Evolutionary conservation across 2,329 filamentous ascomycete genomes (phyloP).

Genomic region (Chrysoporthe cubensis): DNA sequence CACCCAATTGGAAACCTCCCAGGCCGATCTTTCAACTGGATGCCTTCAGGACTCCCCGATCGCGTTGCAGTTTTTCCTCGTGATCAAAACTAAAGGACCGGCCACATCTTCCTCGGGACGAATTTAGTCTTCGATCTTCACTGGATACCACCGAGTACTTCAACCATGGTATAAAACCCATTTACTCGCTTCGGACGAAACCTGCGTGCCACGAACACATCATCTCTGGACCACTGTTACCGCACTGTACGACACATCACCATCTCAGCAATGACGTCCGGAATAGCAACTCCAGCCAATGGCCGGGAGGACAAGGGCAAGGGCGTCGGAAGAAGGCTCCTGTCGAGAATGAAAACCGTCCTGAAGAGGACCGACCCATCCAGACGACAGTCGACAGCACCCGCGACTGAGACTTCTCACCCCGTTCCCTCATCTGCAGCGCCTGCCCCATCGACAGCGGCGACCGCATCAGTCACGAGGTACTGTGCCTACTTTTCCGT

Average conservation of each 20-base stretch:
- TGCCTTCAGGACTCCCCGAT: no score
- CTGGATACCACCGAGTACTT: background rate
- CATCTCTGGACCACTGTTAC: background rate
- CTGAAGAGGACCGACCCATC: conserved; percentile 49
- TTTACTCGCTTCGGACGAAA: background rate
- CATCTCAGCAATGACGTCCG: conserved; percentile 48
- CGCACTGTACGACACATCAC: background rate
- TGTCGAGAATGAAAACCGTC: conserved; percentile 55
- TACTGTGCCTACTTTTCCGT: background rate
- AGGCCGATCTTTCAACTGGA: no score
- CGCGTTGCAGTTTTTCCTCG: no score
- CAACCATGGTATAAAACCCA: conserved; percentile 3
- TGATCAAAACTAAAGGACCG: no score
- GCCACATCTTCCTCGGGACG: background rate
- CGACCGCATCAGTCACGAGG: conserved; percentile 14
- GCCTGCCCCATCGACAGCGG: conserved; percentile 2
- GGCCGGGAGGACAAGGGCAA: conserved; percentile 49
- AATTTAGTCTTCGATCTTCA: background rate
- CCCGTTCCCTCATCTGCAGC: background rate
- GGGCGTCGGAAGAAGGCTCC: conserved; percentile 48
- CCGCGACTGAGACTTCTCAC: conserved; percentile 4
- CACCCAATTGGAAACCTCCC: no score
- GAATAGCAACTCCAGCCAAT: conserved; percentile 43
- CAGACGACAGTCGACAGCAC: conserved; percentile 32
- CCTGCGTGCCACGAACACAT: conserved; percentile 3